A percentile compares a stretch with the other conserved stretches of the same genome.
Conservation (phyloP, 495 filamentous ascomycete genomes). For the Friedmanniomyces endolithicus region DNA sequence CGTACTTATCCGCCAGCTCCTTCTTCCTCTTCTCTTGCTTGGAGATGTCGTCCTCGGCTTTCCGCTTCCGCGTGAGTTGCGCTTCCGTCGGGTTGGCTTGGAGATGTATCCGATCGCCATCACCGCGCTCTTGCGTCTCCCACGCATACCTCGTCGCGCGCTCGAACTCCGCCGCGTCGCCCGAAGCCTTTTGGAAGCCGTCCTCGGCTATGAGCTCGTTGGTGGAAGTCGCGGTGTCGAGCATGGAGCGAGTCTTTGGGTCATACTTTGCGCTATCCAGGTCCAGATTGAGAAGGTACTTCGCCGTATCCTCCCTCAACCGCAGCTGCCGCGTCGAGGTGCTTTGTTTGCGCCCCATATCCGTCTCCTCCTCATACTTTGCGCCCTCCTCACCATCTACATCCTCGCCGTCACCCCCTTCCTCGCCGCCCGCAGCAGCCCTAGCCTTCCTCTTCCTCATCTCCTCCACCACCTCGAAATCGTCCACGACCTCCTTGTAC, state of each 20-base stretch:
- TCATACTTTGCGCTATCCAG: constrained; percentile 96
- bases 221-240: constrained; percentile 72
- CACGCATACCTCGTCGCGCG: constrained; percentile 79
- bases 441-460: constrained; percentile 48
- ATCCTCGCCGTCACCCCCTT: constrained; percentile 31
- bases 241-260: constrained; percentile 89
- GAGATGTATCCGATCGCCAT: constrained; percentile 65
- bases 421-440: constrained; percentile 28
- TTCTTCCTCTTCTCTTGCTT: constrained; percentile 57
- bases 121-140: constrained; percentile 77
- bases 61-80: constrained; percentile 68
- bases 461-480: constrained; percentile 76
- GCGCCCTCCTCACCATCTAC: constrained; percentile 48
- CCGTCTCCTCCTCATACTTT: constrained; percentile 91
- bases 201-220: constrained; percentile 87
- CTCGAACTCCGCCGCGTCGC: constrained; percentile 92
- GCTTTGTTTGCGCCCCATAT: constrained; percentile 83
- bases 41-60: constrained; percentile 54
- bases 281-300: constrained; percentile 89
- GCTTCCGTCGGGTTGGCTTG: constrained; percentile 95
- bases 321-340: constrained; percentile 83
- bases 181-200: constrained; percentile 78
- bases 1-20: constrained; percentile 72
- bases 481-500: constrained; percentile 71
- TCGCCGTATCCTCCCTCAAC: constrained; percentile 94